These are phyloP conservation scores for Gracilaria gracilis DNA, from an alignment of 23 red algal species.

Conservation along the genomic window DNA sequence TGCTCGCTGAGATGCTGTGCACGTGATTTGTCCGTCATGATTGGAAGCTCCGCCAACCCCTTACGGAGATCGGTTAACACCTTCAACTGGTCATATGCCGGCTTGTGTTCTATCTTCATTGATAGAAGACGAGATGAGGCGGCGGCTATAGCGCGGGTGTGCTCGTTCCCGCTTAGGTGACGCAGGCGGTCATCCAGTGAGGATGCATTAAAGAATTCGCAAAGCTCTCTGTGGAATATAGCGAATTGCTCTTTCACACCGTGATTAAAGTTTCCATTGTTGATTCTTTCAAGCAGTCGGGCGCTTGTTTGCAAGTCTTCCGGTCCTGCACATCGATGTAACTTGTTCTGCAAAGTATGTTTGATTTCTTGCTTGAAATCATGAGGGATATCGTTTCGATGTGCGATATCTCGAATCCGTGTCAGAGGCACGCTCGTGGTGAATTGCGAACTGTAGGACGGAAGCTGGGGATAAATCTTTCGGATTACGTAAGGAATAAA, in stretches of 20 bases:
- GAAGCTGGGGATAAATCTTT: constrained; percentile 81
- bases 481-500: constrained; percentile 67
- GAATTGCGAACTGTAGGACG: constrained; percentile 75
- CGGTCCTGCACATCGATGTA: constrained; percentile 84
- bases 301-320: constrained; percentile 81
- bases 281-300: constrained; percentile 59
- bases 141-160: background rate
- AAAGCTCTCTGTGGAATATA: constrained; percentile 69
- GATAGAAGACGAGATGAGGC: constrained; percentile 29
- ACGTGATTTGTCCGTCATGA: constrained; percentile 28
- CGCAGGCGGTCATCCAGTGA: constrained; percentile 68
- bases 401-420: constrained; percentile 87
- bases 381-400: constrained; percentile 86
- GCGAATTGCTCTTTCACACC: constrained; percentile 64
- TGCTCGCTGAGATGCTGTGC: constrained; percentile 30
- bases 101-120: constrained; percentile 31
- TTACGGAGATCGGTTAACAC: constrained; percentile 56
- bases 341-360: constrained; percentile 89
- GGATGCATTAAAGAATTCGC: constrained; percentile 82
- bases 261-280: constrained; percentile 38
- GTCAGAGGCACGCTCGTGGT: constrained; percentile 83
- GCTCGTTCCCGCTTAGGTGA: constrained; percentile 24
- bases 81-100: constrained; percentile 64
- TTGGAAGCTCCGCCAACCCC: constrained; percentile 31
- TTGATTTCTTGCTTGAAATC: constrained; percentile 93